These are phyloP conservation scores for bread wheat (Triticum aestivum) DNA, from an alignment of 176 grass and related monocot species.

Conservation along the genomic window IWGSC_CS_RefSeq_v2.1 NC_057795.1:275095437-275095936, in stretches of 20 bases:
- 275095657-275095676: neutral
- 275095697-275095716: neutral
- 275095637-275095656: neutral
- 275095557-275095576: too few relatives aligned
- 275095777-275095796: neutral
- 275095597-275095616: too few relatives aligned
- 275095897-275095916: neutral
- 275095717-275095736: neutral
- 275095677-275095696: neutral
- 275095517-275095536: neutral
- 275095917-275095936: neutral
- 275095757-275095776: neutral
- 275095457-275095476: too few relatives aligned
- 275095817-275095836: neutral
- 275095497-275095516: neutral
- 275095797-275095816: neutral
- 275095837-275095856: neutral
- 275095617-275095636: too few relatives aligned
- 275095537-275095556: neutral
- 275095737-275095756: neutral
- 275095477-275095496: neutral
- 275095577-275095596: neutral
- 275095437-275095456: too few relatives aligned
- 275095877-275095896: neutral
- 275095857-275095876: neutral